Evolutionary conservation across 2,329 filamentous ascomycete species (phyloP).

Genomic region (Aspergillus tanneri): DNA sequence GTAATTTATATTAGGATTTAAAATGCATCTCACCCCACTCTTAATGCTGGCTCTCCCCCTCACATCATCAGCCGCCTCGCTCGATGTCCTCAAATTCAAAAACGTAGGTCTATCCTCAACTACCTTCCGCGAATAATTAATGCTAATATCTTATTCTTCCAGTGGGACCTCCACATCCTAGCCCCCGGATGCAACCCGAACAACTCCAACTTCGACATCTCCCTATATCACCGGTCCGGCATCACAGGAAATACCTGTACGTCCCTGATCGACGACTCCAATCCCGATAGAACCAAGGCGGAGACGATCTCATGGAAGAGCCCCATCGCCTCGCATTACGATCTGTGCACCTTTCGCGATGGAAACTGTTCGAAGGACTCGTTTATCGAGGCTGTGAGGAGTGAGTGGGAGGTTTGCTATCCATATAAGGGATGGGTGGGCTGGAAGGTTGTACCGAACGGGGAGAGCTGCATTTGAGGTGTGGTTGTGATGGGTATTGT

Average conservation of each 20-base stretch:
- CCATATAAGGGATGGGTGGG: constrained; percentile 21
- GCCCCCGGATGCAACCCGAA: constrained; percentile 29
- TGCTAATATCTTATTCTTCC: too few relatives aligned
- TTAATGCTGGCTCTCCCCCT: not conserved
- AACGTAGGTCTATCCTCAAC: constrained; percentile 16
- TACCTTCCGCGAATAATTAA: not conserved
- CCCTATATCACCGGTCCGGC: constrained; percentile 23
- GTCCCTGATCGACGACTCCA: constrained; percentile 1
- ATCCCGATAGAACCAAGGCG: constrained; percentile 11
- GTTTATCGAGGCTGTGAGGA: constrained; percentile 16
- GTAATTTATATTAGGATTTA: not conserved
- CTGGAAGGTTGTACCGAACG: constrained; percentile 22
- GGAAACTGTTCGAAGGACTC: constrained; percentile 9
- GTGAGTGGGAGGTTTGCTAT: constrained; percentile 28
- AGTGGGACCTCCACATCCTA: constrained; percentile 35
- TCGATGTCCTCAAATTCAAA: constrained; percentile 17
- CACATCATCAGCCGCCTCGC: not conserved
- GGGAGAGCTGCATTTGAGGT: constrained; percentile 3
- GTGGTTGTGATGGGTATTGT: not conserved
- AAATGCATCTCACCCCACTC: constrained; percentile 7
- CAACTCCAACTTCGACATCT: constrained; percentile 18
- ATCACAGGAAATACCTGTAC: constrained; percentile 10
- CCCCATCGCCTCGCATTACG: constrained; percentile 13
- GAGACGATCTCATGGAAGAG: constrained; percentile 31
- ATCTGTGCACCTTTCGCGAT: constrained; percentile 27